Percentiles rank a stretch among this genome's conserved stretches.
Conservation (phyloP, 768 basidiomycete species). For the Paxillus involutus region DNA sequence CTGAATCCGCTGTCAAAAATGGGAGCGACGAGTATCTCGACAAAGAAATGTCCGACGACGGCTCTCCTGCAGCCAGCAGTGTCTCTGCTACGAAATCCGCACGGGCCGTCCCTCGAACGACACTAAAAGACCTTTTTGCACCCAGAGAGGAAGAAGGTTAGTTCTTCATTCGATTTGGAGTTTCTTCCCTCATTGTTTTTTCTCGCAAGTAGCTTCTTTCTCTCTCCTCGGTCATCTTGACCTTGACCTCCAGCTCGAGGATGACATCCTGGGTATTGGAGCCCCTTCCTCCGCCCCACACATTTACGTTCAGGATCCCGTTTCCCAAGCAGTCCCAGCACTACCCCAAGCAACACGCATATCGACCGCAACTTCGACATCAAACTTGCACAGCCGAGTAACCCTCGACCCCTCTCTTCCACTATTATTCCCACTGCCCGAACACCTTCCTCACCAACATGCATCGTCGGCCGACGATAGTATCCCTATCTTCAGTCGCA, state of each 20-base stretch:
- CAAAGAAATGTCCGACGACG: constrained; percentile 10
- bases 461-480: constrained; percentile 12
- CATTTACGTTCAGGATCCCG: neutral
- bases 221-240: constrained; percentile 77
- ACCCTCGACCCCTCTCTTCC: constrained; percentile 54
- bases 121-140: constrained; percentile 73
- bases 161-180: constrained; percentile 9
- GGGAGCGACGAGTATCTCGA: too few species aligned
- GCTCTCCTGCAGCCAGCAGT: neutral
- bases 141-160: constrained; percentile 67
- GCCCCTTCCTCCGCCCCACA: constrained; percentile 19
- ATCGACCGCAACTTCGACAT: neutral
- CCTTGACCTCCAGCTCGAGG: constrained; percentile 69
- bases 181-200: neutral
- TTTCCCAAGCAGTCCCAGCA: constrained; percentile 6
- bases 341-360: neutral
- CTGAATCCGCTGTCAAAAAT: neutral
- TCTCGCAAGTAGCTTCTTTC: constrained; percentile 50
- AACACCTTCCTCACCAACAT: constrained; percentile 17
- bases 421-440: constrained; percentile 60
- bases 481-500: neutral
- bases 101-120: constrained; percentile 21
- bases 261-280: constrained; percentile 39
- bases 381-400: constrained; percentile 18
- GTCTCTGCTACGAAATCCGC: neutral